These are phyloP conservation scores for Cutaneotrichosporon sp. DNA, from an alignment of 1,284 basidiomycete species.

Conservation along the genomic window DNA sequence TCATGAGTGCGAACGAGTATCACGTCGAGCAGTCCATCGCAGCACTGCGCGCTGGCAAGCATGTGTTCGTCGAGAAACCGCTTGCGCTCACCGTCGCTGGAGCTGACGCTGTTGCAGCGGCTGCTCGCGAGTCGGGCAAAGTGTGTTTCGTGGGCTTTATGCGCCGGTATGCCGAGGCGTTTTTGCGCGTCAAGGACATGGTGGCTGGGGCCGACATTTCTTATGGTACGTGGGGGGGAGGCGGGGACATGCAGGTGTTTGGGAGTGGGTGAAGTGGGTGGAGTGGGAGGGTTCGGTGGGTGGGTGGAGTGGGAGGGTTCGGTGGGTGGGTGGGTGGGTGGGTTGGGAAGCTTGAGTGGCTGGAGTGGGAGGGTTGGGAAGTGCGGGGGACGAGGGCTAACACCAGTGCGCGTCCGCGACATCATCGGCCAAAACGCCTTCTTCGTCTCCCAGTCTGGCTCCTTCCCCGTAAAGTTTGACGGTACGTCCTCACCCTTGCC, in stretches of 20 bases:
- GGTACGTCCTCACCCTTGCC: constrained; percentile 5
- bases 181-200: constrained; percentile 43
- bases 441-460: constrained; percentile 35
- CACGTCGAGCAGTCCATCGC: constrained; percentile 26
- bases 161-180: constrained; percentile 53
- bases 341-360: no score
- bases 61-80: constrained; percentile 48
- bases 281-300: no score
- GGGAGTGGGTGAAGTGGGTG: no score
- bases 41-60: constrained; percentile 29
- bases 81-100: constrained; percentile 36
- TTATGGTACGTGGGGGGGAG: constrained; percentile 15
- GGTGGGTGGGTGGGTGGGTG: no score
- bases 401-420: constrained; percentile 48
- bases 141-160: constrained; percentile 51
- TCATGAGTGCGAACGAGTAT: constrained; percentile 35
- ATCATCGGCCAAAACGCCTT: constrained; percentile 54
- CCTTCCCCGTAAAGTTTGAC: constrained; percentile 18
- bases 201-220: constrained; percentile 25
- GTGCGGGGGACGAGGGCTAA: background rate
- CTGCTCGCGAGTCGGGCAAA: constrained; percentile 24
- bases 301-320: no score
- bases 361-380: no score
- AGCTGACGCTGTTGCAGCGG: constrained; percentile 32
- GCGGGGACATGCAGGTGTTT: no score